Percentiles rank a stretch among this genome's conserved stretches.
Evolutionary conservation across 768 basidiomycete species (phyloP).

Genomic region (Termitomyces sp.): DNA sequence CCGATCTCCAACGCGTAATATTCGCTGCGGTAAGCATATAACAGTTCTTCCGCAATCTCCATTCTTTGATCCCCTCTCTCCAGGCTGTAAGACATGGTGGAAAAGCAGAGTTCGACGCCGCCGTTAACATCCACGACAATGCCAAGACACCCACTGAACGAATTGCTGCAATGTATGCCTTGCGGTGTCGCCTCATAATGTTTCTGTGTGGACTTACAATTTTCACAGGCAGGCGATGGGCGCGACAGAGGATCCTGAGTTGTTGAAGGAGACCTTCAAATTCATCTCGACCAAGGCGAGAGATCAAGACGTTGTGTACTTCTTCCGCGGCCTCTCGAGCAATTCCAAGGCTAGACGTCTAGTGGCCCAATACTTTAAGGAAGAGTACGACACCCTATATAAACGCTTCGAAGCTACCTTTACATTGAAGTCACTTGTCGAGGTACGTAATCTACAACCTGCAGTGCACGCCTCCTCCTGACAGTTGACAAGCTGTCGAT

Average conservation of each 20-base stretch:
- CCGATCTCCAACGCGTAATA: constrained; percentile 65
- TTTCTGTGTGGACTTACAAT: constrained; percentile 6
- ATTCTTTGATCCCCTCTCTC: constrained; percentile 1
- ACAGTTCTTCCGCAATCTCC: background rate
- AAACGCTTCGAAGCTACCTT: constrained; percentile 73
- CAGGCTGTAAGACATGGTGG: constrained; percentile 78
- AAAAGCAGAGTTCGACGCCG: constrained; percentile 66
- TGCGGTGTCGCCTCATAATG: background rate
- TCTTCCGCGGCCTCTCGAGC: constrained; percentile 52
- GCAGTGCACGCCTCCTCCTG: constrained; percentile 20
- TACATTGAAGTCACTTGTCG: constrained; percentile 48
- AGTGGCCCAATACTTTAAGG: constrained; percentile 61
- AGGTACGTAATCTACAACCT: constrained; percentile 36
- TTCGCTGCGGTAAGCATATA: constrained; percentile 43
- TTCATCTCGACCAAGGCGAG: constrained; percentile 53
- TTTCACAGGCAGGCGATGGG: constrained; percentile 59
- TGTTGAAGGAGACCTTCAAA: constrained; percentile 60
- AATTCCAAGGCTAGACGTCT: constrained; percentile 56
- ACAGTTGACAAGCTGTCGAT: constrained; percentile 21
- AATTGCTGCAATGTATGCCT: constrained; percentile 63
- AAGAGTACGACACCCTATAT: constrained; percentile 63
- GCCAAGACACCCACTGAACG: constrained; percentile 72
- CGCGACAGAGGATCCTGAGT: constrained; percentile 47
- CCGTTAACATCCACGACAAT: constrained; percentile 65
- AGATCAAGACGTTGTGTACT: constrained; percentile 62